Evolutionary conservation across 2,329 filamentous ascomycete species (phyloP), one percentile per base, ranked within the genome.

Genomic region (Fonsecaea erecta): DNA sequence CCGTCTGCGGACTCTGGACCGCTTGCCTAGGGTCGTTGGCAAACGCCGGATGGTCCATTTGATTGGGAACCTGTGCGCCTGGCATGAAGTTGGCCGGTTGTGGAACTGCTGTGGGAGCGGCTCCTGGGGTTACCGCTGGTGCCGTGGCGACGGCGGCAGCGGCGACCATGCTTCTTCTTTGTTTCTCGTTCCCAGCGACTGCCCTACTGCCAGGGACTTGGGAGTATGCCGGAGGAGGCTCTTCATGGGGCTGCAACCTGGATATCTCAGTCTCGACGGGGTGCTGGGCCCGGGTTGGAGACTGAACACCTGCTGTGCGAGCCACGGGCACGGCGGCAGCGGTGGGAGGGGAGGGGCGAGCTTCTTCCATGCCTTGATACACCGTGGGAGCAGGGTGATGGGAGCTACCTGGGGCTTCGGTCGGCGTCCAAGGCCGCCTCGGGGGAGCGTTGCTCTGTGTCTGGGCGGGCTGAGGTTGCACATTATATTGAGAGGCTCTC

Each of bases 221-320:
- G 9, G 92, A 95, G 77, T 99, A 99, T 5, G 95, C 94, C n/a
- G 95, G 95, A 21, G 95, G 95, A 24, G 92, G 90, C 54, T 73
- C 71, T 4, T 73, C 71, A 32, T 88, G 85, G 71, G 92, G 84
- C 71, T 92, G 88, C 84, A 97, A 85, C 18, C 92, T 88, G 71
- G 92, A 88, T 75, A 97, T 90, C 71, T 97, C 93, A 72, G 93
- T 89, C 73, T 96, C 91, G 37, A 97, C 78, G n/a, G 91, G 86
- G 78, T 86, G 92, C 65, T 86, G 83, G 71, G 88, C 86, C 53
- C 74, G 73, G 8, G 58, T 57, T 55, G 67, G 68, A 46, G 70
- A 68, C 40, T 63, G 63, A 34, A 69, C 48, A 73, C 70, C 62
- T 61, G 75, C 73, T 61, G 76, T 67, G 60, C 72, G 46, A 75